These are phyloP conservation scores for Penicillium goetzii DNA, from an alignment of 495 filamentous ascomycete genomes.

Conservation along the genomic window DNA sequence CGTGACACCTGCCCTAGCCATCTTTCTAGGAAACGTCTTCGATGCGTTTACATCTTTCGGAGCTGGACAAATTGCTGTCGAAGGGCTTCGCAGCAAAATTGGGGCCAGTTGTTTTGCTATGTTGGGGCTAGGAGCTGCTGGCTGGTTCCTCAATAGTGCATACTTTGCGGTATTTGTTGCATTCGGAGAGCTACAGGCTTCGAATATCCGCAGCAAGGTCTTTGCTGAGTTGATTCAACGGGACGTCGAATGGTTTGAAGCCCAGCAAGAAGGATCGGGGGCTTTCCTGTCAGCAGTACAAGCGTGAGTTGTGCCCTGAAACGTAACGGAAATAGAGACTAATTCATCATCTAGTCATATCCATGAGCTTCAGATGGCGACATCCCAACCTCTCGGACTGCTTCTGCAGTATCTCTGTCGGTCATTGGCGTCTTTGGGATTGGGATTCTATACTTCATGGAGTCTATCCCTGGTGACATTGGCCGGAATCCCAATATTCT, in stretches of 20 bases:
- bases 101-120: conserved; percentile 62
- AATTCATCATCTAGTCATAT: conserved; percentile 62
- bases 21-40: conserved; percentile 79
- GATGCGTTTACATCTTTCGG: conserved; percentile 70
- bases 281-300: conserved; percentile 72
- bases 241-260: conserved; percentile 85
- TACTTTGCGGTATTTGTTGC: conserved; percentile 71
- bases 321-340: background rate
- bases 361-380: conserved; percentile 78
- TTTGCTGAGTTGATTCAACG: conserved; percentile 71
- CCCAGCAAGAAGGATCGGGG: conserved; percentile 67
- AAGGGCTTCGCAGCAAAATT: conserved; percentile 58
- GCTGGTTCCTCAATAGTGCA: conserved; percentile 65
- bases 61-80: conserved; percentile 49
- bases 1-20: conserved; percentile 64
- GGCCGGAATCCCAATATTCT: conserved; percentile 71
- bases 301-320: conserved; percentile 59
- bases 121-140: conserved; percentile 59
- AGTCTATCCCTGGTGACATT: conserved; percentile 83
- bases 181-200: conserved; percentile 82
- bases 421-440: conserved; percentile 61
- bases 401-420: conserved; percentile 63
- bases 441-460: conserved; percentile 83
- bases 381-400: conserved; percentile 77
- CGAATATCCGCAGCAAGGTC: conserved; percentile 60